These are phyloP conservation scores for Colletotrichum chlorophyti DNA, from an alignment of 2,329 filamentous ascomycete genomes.

Conservation along the genomic window DNA sequence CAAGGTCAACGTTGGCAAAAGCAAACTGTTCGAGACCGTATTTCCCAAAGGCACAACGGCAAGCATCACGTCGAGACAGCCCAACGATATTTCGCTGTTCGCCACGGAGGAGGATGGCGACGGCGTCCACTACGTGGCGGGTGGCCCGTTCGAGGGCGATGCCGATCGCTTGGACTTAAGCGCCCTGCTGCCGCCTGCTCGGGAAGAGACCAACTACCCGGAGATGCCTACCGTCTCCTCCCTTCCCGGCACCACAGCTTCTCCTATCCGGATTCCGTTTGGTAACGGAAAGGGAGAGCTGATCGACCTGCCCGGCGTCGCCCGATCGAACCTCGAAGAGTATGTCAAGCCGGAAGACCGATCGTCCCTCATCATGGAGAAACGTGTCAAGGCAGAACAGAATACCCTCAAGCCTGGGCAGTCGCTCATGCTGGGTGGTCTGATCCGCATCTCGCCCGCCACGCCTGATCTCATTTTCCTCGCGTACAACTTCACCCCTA, in stretches of 20 bases:
- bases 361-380: conserved; percentile 77
- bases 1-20: conserved; percentile 98
- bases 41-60: conserved; percentile 74
- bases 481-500: conserved; percentile 84
- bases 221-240: conserved; percentile 86
- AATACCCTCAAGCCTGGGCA: conserved; percentile 75
- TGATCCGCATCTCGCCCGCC: conserved; percentile 85
- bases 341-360: conserved; percentile 73
- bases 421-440: conserved; percentile 83
- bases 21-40: conserved; percentile 84
- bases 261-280: conserved; percentile 91
- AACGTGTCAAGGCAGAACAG: conserved; percentile 76
- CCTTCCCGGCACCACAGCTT: conserved; percentile 91
- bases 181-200: conserved; percentile 77
- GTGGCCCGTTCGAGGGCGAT: conserved; percentile 31
- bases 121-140: conserved; percentile 1
- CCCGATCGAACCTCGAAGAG: conserved; percentile 74
- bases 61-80: conserved; percentile 2
- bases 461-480: conserved; percentile 72
- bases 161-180: conserved; percentile 44
- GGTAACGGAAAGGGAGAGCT: conserved; percentile 87
- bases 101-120: conserved; percentile 20
- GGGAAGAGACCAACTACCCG: conserved; percentile 76
- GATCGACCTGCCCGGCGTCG: conserved; percentile 88
- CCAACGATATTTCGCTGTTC: conserved; percentile 25